Evolutionary conservation across 2,329 filamentous ascomycete species (phyloP).

Genomic region (Xylariaceae sp.): DNA sequence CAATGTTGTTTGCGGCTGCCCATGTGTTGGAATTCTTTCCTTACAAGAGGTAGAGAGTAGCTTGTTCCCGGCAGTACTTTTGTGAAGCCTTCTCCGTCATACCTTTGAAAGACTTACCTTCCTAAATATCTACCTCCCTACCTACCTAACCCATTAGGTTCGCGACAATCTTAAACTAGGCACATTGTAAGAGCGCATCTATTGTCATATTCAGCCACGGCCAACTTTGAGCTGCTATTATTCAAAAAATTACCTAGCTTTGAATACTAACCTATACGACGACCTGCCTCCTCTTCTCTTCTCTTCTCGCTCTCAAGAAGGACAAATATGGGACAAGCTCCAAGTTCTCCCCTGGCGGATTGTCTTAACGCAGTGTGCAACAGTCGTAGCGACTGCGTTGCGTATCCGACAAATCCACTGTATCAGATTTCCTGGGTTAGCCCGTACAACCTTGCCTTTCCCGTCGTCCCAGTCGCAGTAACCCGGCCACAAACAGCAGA

Average conservation of each 20-base stretch:
- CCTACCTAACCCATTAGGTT: no score
- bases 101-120: no score
- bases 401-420: conserved; percentile 49
- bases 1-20: no score
- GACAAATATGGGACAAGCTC: conserved; percentile 50
- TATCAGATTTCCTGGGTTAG: conserved; percentile 58
- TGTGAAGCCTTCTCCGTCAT: no score
- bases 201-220: not conserved
- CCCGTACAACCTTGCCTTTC: conserved; percentile 58
- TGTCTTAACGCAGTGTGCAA: conserved; percentile 56
- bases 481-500: conserved; percentile 58
- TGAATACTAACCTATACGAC: not conserved
- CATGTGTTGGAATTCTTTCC: no score
- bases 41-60: no score
- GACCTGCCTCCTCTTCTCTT: not conserved
- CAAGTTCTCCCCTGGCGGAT: conserved; percentile 48
- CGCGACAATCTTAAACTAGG: no score
- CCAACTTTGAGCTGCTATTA: not conserved
- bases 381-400: conserved; percentile 53
- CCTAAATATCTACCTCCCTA: no score
- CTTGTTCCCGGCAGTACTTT: no score
- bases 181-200: not conserved
- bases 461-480: conserved; percentile 60
- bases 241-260: not conserved
- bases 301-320: not conserved